Evolutionary conservation across 2,329 filamentous ascomycete species (phyloP).

Genomic region (Verticillium longisporum): DNA sequence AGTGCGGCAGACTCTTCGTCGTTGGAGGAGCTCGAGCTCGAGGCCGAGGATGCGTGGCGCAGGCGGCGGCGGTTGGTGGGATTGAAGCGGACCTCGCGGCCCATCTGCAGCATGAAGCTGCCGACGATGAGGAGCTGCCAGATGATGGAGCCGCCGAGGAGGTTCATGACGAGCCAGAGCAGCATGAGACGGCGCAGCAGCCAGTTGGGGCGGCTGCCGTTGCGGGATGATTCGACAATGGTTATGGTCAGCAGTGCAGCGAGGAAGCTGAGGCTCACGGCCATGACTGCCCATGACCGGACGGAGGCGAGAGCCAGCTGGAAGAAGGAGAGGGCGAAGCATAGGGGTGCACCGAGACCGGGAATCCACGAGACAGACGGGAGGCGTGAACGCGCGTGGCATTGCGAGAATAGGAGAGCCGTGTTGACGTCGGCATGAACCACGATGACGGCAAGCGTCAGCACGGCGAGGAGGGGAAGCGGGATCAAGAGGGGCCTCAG

Average conservation of each 20-base stretch:
- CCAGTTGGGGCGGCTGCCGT: conserved; percentile 8
- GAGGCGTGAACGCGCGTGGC: conserved; percentile 39
- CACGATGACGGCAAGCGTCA: conserved; percentile 34
- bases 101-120: neutral
- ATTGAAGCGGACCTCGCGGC: conserved; percentile 19
- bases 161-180: conserved; percentile 29
- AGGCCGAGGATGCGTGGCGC: neutral
- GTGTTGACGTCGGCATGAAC: conserved; percentile 42
- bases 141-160: conserved; percentile 9
- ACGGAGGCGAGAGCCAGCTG: conserved; percentile 31
- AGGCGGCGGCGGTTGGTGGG: conserved; percentile 27
- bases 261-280: conserved; percentile 34
- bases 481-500: conserved; percentile 46
- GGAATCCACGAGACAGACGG: conserved; percentile 34
- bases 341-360: conserved; percentile 36
- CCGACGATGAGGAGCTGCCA: neutral
- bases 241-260: conserved; percentile 40
- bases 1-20: neutral
- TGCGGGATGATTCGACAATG: conserved; percentile 41
- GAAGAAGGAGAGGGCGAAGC: conserved; percentile 46
- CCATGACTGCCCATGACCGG: conserved; percentile 33
- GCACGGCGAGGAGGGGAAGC: conserved; percentile 36
- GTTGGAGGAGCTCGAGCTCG: neutral
- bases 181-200: conserved; percentile 14
- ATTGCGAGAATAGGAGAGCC: conserved; percentile 46